A percentile compares a stretch with the other conserved stretches of the same genome.
phyloP scores from a whole-genome alignment of 805 yeast species.

The Suhomyces sp. region DNA sequence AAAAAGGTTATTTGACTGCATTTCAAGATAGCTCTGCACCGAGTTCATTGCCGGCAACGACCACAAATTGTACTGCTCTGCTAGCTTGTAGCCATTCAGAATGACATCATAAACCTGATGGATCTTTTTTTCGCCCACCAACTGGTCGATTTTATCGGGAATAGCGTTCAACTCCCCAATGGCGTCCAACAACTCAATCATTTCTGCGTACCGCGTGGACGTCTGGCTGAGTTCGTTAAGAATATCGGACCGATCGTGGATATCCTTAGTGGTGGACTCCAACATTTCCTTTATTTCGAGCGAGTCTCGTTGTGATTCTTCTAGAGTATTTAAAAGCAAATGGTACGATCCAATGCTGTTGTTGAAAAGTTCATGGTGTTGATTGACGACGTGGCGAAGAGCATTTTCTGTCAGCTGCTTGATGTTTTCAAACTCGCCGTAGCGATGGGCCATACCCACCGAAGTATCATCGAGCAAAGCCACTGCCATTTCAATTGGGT shows the following conservation, averaged over 20 bases:
- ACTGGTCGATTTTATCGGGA: constrained; percentile 63
- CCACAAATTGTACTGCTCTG: constrained; percentile 56
- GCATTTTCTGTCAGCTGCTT: constrained; percentile 54
- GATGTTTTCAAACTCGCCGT: constrained; percentile 61
- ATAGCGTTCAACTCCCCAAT: constrained; percentile 58
- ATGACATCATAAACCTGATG: constrained; percentile 60
- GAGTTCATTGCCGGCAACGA: constrained; percentile 51
- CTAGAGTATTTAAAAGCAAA: constrained; percentile 58
- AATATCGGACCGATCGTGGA: constrained; percentile 52
- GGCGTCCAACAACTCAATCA: constrained; percentile 66
- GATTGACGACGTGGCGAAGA: constrained; percentile 69
- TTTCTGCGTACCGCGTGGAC: constrained; percentile 59
- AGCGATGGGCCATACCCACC: constrained; percentile 81
- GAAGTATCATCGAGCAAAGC: constrained; percentile 82
- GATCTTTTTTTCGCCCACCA: constrained; percentile 68
- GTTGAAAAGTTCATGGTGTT: constrained; percentile 80
- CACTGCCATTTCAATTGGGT: constrained; percentile 82
- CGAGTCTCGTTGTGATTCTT: constrained; percentile 62
- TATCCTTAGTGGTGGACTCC: constrained; percentile 45
- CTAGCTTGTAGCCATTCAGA: constrained; percentile 38
- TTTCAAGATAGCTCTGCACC: constrained; percentile 49
- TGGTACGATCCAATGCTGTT: constrained; percentile 83
- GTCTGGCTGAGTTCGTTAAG: constrained; percentile 64
- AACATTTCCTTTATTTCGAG: constrained; percentile 47
- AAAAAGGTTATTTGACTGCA: constrained; percentile 59